A percentile compares a stretch with the other conserved stretches of the same genome.
Evolutionary conservation across 140 eudicot genomes (phyloP).

Genomic region (Anethum foeniculum): DNA sequence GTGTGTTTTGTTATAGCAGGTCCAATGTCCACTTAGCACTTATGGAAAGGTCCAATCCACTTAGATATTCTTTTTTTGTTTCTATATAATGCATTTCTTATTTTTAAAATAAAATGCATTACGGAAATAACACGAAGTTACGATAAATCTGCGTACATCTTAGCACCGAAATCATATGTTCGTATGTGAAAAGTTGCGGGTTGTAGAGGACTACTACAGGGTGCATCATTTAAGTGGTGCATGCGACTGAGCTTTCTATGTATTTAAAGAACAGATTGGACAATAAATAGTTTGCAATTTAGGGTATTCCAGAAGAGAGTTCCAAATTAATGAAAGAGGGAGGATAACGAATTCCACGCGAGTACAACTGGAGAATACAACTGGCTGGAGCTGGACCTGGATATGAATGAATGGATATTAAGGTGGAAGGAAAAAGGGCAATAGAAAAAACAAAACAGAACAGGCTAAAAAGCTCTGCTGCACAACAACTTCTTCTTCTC

Average conservation of each 20-base stretch:
- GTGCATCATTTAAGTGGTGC: neutral
- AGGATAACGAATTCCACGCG: neutral
- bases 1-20: neutral
- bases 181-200: neutral
- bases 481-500: conserved; percentile 5
- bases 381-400: neutral
- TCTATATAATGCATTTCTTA: neutral
- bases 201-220: neutral
- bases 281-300: neutral
- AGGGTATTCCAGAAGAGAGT: neutral
- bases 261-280: neutral
- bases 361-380: conserved; percentile 1
- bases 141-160: neutral
- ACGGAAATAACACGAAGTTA: no score
- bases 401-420: neutral
- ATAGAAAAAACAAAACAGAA: neutral
- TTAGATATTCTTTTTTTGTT: neutral
- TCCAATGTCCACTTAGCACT: conserved; percentile 6
- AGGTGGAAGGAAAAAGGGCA: neutral
- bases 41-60: conserved; percentile 2
- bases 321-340: conserved; percentile 7
- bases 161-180: neutral
- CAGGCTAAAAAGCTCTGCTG: neutral
- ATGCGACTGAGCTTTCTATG: neutral
- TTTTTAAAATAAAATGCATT: no score